These are phyloP conservation scores for Tripterygium wilfordii DNA, from an alignment of 177 flowering plant species.

Conservation along the genomic window DNA sequence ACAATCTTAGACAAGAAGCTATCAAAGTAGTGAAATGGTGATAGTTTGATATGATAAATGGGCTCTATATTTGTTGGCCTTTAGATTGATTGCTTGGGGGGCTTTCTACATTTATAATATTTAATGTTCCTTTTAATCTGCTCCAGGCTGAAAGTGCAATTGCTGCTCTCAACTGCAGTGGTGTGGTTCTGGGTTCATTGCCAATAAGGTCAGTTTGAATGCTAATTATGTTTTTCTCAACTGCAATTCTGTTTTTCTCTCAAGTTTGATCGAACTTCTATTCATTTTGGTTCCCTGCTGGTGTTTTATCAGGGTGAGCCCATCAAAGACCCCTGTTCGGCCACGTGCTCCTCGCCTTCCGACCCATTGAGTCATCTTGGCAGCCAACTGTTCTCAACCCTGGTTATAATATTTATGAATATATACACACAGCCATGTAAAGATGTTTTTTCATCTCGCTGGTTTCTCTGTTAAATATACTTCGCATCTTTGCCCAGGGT, in stretches of 20 bases:
- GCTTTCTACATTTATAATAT: too few species aligned
- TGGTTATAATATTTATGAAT: constrained; percentile 16
- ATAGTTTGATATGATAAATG: too few species aligned
- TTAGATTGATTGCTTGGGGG: too few species aligned
- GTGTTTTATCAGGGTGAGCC: constrained; percentile 66
- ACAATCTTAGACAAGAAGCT: too few species aligned
- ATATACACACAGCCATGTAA: constrained; percentile 22
- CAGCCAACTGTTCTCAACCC: constrained; percentile 9
- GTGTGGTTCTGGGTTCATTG: constrained; percentile 76
- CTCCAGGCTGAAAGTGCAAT: constrained; percentile 94
- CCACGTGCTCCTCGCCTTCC: constrained; percentile 59
- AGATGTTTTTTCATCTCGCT: constrained; percentile 15
- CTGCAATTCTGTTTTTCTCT: not conserved
- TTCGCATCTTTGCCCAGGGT: constrained; percentile 19
- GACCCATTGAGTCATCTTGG: constrained; percentile 33
- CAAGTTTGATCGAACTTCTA: not conserved
- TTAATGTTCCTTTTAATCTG: too few species aligned
- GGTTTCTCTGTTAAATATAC: constrained; percentile 15
- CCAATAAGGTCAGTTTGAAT: constrained; percentile 71
- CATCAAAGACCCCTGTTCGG: constrained; percentile 82
- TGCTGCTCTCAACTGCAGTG: constrained; percentile 90
- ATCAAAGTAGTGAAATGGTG: too few species aligned
- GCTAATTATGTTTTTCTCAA: too few species aligned
- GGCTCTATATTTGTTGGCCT: too few species aligned
- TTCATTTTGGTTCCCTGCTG: not conserved